A percentile compares a stretch with the other conserved stretches of the same genome.
Evolutionary conservation across 2,329 filamentous ascomycete genomes (phyloP).

Genomic region (Emergomyces orientalis): DNA sequence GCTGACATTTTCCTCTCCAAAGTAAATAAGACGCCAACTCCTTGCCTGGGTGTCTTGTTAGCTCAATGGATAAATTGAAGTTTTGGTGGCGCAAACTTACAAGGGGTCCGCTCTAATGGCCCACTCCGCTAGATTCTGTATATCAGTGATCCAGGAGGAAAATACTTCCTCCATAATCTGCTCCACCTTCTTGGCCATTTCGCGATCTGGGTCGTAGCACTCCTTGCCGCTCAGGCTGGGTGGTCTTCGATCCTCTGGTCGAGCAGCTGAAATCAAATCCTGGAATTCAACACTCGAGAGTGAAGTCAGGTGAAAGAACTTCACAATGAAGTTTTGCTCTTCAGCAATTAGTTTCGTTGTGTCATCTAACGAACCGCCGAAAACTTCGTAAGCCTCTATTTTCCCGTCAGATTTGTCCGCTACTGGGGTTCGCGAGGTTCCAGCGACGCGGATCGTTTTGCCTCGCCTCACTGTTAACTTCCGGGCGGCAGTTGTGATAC

Average conservation of each 20-base stretch:
- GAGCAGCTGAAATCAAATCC: slow-evolving; percentile 59
- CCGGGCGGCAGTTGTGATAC: slow-evolving; percentile 63
- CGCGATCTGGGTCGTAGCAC: slow-evolving; percentile 79
- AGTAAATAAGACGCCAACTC: slow-evolving; percentile 71
- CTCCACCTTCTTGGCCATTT: slow-evolving; percentile 74
- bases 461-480: slow-evolving; percentile 92
- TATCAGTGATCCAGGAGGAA: slow-evolving; percentile 66
- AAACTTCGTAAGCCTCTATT: slow-evolving; percentile 69
- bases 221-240: slow-evolving; percentile 65
- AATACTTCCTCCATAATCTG: slow-evolving; percentile 85
- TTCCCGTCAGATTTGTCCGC: slow-evolving; percentile 57
- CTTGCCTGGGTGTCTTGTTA: slow-evolving; percentile 53
- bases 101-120: slow-evolving; percentile 69
- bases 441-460: slow-evolving; percentile 53
- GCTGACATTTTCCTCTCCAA: slow-evolving; percentile 71
- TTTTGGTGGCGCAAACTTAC: slow-evolving; percentile 44
- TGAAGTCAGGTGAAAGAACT: slow-evolving; percentile 92
- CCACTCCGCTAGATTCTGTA: slow-evolving; percentile 77
- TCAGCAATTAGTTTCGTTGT: slow-evolving; percentile 74
- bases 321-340: slow-evolving; percentile 95
- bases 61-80: slow-evolving; percentile 18
- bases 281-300: slow-evolving; percentile 72
- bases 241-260: slow-evolving; percentile 59
- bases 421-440: slow-evolving; percentile 36
- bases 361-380: slow-evolving; percentile 70